Conservation (phyloP, 805 yeast genomes). For the Yarrowia divulgata region DNA sequence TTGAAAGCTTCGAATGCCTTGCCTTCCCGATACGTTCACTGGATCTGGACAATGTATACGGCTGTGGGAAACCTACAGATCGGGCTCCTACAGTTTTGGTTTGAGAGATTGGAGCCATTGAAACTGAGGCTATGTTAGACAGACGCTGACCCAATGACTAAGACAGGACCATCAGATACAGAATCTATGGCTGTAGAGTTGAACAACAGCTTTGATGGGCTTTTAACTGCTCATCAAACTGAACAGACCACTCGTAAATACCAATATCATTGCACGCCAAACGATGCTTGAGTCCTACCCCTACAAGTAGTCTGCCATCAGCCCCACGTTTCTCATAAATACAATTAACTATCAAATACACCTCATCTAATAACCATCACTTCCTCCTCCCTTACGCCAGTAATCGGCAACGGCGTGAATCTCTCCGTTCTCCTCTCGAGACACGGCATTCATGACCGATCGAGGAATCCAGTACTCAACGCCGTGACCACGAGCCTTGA, state of each 20-base stretch:
- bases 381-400: conserved; percentile 86
- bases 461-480: conserved; percentile 55
- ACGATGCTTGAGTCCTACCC: no score
- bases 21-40: background rate
- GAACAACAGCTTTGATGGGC: no score
- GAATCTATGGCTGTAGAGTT: no score
- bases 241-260: no score
- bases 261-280: no score
- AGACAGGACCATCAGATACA: no score
- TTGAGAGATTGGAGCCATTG: no score
- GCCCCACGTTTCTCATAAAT: no score
- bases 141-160: no score
- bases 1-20: background rate
- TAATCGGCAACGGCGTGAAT: conserved; percentile 84
- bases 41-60: background rate
- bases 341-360: background rate
- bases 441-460: conserved; percentile 66
- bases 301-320: no score
- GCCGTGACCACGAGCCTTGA: conserved; percentile 60
- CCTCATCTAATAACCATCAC: conserved; percentile 63
- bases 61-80: background rate
- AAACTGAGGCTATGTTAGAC: no score
- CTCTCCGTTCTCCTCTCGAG: conserved; percentile 50
- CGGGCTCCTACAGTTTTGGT: background rate
- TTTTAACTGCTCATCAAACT: no score